Base-by-base conservation (phyloP, 805 yeast species). In the Wickerhamiella dianesei region DNA sequence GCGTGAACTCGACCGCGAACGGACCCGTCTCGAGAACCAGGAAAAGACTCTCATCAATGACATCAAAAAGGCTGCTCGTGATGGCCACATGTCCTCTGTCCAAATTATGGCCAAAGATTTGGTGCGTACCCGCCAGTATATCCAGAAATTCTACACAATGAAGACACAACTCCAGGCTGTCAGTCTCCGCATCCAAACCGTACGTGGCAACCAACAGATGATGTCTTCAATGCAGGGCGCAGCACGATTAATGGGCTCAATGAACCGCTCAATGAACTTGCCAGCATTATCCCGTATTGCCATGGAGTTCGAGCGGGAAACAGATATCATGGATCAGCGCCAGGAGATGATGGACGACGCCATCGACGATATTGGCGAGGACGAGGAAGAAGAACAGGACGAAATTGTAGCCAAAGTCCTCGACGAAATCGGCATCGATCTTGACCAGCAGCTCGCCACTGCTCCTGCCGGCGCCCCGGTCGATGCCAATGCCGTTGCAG, bases 291-390 rank as follows among this genome's bases (percentile, higher is more conserved):
- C 85, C 48, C 75, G 81, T 51, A 92, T 92, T 18, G 86, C 96
- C 2, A 88, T 85, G 82, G 97, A 92, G 58, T 92, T 92, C 64
- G 95, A 92, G 59, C 79, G 77, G 58, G 95, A 89, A 59, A 85
- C 83, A 64, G 98, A 94, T 61, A 69, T 94, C 56, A 92, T 92
- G 97, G 96, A 89, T 64, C 98, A 92, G 67, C 80, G 95, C 59
- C 97, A 94, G 64, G 99, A 94, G 63, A 85, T 94, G 77, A 92
- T 92, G 82, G 98, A 92, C 61, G 98, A 92, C 61, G 94, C 96
- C 17, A 81, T 92, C 57, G 99, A 92, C 61, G 96, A 89, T 62
- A 86, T 80, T 58, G 96, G 85, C 57, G 77, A 84, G 48, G 82
- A 79, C 54, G 86, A 75, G 20, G 92, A 82, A 54, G 64, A 61